Evolutionary conservation across 768 basidiomycete species (phyloP).

Genomic region (Amanita polypyramis): DNA sequence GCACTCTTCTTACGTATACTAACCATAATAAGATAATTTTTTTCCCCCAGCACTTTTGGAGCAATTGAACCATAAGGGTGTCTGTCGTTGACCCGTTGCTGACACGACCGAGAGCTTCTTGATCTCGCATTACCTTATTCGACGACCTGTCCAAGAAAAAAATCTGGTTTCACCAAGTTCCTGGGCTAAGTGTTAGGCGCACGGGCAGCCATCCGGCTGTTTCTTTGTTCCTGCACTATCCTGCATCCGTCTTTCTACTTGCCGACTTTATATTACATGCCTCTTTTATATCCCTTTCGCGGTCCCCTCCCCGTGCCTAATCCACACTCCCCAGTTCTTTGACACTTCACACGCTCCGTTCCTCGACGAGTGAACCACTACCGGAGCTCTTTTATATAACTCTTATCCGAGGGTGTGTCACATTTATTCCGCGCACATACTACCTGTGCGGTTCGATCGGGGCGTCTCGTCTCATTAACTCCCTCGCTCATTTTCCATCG

Average conservation of each 20-base stretch:
- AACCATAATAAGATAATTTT: background rate
- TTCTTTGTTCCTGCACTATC: constrained; percentile 6
- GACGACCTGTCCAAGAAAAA: background rate
- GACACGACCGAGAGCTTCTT: background rate
- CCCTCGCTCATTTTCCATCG: background rate
- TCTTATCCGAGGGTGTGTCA: constrained; percentile 1
- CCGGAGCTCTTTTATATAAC: background rate
- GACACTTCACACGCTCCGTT: background rate
- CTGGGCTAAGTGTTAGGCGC: background rate
- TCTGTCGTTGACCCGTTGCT: too few relatives aligned
- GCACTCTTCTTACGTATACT: constrained; percentile 1
- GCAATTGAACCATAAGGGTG: too few relatives aligned
- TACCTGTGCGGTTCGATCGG: constrained; percentile 8
- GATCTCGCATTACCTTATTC: background rate
- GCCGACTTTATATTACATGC: background rate
- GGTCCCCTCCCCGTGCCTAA: background rate
- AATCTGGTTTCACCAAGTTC: background rate
- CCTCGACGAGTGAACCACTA: background rate
- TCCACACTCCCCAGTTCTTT: background rate
- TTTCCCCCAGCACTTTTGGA: background rate
- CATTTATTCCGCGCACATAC: background rate
- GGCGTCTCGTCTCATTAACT: background rate
- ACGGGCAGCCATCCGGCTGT: constrained; percentile 4
- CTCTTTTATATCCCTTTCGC: background rate
- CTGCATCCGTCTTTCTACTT: background rate